These are phyloP conservation scores for Bryopsis sp. DNA, from an alignment of 139 green algal species.

Conservation along the genomic window DNA sequence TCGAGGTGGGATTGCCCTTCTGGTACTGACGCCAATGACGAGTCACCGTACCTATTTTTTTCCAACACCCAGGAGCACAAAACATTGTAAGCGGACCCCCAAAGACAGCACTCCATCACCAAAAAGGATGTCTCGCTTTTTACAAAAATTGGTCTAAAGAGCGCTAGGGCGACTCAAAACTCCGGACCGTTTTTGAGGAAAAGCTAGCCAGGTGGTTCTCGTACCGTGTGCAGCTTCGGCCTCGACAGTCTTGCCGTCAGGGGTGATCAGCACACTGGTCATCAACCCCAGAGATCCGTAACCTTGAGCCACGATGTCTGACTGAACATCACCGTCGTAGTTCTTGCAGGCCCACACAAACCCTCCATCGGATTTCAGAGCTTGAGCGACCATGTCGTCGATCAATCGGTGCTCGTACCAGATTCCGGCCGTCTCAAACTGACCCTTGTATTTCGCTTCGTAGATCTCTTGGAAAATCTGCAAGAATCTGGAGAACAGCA, in stretches of 20 bases:
- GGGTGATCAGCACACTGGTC: conserved; percentile 88
- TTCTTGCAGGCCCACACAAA: conserved; percentile 99
- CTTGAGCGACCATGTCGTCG: conserved; percentile 95
- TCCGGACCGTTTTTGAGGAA: no score
- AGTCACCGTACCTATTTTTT: conserved; percentile 72
- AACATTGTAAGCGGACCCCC: no score
- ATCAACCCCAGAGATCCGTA: conserved; percentile 94
- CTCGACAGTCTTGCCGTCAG: conserved; percentile 89
- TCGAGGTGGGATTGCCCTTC: conserved; percentile 87
- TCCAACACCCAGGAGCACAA: not conserved
- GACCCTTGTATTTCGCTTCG: conserved; percentile 70
- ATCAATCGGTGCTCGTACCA: conserved; percentile 97
- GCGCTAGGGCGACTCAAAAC: no score
- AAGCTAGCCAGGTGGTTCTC: no score
- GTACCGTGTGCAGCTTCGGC: conserved; percentile 91
- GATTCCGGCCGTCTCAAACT: conserved; percentile 76
- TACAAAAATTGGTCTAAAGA: no score
- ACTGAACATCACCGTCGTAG: conserved; percentile 91
- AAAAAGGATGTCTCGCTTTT: no score
- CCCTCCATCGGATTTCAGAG: conserved; percentile 82
- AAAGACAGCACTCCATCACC: no score
- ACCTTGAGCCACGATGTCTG: conserved; percentile 38
- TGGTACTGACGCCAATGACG: conserved; percentile 93
- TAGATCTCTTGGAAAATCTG: conserved; percentile 84
- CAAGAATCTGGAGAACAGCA: conserved; percentile 46